Evolutionary conservation across 768 basidiomycete genomes (phyloP).

Genomic region (Stropharia rugosoannulata): DNA sequence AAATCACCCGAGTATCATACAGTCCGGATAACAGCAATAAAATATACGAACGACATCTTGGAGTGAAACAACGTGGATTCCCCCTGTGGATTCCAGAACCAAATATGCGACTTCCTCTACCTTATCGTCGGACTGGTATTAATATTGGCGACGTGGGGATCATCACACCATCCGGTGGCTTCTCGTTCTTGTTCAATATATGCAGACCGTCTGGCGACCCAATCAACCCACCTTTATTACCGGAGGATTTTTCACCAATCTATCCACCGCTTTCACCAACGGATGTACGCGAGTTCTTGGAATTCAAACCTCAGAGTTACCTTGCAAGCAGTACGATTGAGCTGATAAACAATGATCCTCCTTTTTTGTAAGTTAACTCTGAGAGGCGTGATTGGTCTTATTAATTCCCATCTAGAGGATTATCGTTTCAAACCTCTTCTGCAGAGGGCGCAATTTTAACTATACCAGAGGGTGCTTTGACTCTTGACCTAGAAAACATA

Average conservation of each 20-base stretch:
- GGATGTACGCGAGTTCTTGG: slow-evolving; percentile 5
- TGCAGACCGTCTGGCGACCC: slow-evolving; percentile 6
- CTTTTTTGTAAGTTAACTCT: neutral
- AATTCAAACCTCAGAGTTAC: slow-evolving; percentile 10
- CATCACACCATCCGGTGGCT: slow-evolving; percentile 10
- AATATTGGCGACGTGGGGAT: slow-evolving; percentile 18
- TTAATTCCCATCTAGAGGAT: neutral
- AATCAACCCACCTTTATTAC: slow-evolving; percentile 10
- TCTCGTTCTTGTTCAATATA: slow-evolving; percentile 19
- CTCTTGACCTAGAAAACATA: slow-evolving; percentile 11
- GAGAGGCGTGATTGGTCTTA: neutral
- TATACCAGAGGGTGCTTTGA: slow-evolving; percentile 17
- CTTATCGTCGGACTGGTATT: slow-evolving; percentile 10
- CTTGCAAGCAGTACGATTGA: slow-evolving; percentile 8
- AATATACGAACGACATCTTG: slow-evolving; percentile 12
- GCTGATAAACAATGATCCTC: neutral
- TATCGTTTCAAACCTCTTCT: slow-evolving; percentile 13
- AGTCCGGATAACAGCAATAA: neutral
- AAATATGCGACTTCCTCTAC: slow-evolving; percentile 6
- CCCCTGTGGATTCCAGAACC: slow-evolving; percentile 18
- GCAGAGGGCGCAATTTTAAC: slow-evolving; percentile 21
- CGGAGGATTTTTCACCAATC: slow-evolving; percentile 7
- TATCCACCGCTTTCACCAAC: neutral
- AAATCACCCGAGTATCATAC: neutral
- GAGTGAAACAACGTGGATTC: slow-evolving; percentile 8